Evolutionary conservation across 2,329 filamentous ascomycete genomes (phyloP), one percentile per base, ranked within the genome.

Genomic region (Capronia coronata): DNA sequence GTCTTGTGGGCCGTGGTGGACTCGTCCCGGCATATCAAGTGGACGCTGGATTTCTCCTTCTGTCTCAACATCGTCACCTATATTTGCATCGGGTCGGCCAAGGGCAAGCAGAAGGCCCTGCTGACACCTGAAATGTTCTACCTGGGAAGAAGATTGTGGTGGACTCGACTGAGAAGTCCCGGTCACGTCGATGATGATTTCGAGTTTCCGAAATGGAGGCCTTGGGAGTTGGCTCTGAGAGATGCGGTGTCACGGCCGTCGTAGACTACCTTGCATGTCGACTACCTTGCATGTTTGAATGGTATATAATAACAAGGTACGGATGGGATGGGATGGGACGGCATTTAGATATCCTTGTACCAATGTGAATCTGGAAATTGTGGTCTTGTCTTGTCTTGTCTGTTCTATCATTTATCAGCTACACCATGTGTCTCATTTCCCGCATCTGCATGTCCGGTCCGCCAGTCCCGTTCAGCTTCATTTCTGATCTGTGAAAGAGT

Each of bases 1-100:
- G 56, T 34, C 2, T 21, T 58, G 13, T 54, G 48, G 53, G 56
- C 53, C 10, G 38, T 56, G 9, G 27, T 56, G 10, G 51, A 56
- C 16, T 49, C 48, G 13, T 19, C 23, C 14, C 14, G 46, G 9
- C 39, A 47, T 6, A 23, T 58, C 2, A 18, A 29, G n/a, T 56
- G 48, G 42, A 46, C 50, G 9, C 18, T 48, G n/a, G 29, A 48
- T 34, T 49, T 54, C 21, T 23, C 38, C 16, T 41, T 22, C 19
- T 41, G 19, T n/a, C 19, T 41, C 38, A 41, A 25, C 38, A 11
- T 41, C 9, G 38, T 41, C 14, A 37, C 34, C 4, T 19, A 19
- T 37, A 18, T 37, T 11, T 37, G 14, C 11, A 8, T 37, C 7
- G 34, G 14, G 18, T 18, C 4, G n/a, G 7, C 3, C 4, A 19